Base-by-base conservation (phyloP, 768 basidiomycete species). In the Strobilomyces echinocephalus region DNA sequence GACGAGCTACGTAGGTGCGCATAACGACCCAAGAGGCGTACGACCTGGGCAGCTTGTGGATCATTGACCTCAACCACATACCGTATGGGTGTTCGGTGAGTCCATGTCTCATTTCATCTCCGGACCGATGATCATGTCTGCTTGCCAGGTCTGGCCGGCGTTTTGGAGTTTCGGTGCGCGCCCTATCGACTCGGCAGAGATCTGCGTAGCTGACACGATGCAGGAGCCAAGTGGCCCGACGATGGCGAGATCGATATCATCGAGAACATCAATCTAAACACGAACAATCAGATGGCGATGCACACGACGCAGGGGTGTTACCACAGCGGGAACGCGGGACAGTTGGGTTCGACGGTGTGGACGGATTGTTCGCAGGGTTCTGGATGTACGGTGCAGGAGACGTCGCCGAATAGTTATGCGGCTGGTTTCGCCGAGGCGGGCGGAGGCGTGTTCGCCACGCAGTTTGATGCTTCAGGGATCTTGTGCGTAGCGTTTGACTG, bases 401-500 rank as follows among this genome's bases (percentile, higher is more conserved):
- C 58, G 2, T 67, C 66, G 18, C 63, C 54, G 15, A 70, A 70
- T 26, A 72, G 67, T 35, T 72, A 54, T 50, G 41, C 39, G 3
- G 33, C 46, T 6, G 53, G 58, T 20, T 71, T 71, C 39, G 54
- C 63, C 0, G 8, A 28, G 3, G 61, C 60, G 30, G 81, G 82
- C n/a, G 83, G 83, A 7, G 83, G 83, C 5, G 81, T 84, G 1
- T 91, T 74, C 68, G 86, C 86, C 3, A 76, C 84, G 4, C 85
- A 87, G 60, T 83, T 87, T 56, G 87, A 87, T 46, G 72, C 74
- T 7, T 65, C 76, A 1, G 85, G 80, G 18, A 73, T 81, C 36
- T 78, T 66, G 74, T 77, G 57, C 64, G 77, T 63, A 31, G 35
- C 20, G 8, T 20, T 24, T 40, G 46, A 39, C 20, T 18, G 31